Base-by-base conservation (phyloP, 208 protist species). In the Polymyxa betae region DNA sequence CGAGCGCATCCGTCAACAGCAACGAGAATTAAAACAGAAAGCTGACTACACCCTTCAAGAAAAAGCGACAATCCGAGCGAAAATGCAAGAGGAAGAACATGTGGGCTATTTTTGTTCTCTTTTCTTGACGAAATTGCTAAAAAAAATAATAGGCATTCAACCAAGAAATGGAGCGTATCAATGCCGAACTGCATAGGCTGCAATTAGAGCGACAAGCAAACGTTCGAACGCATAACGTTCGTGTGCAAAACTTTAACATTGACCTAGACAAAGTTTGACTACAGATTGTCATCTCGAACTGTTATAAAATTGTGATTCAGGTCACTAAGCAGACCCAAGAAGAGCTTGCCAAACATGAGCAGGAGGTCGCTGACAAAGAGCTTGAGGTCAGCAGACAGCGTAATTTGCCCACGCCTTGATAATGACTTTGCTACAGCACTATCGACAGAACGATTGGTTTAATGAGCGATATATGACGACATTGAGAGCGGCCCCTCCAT, bases 381-480 rank as follows among this genome's bases (percentile, higher is more conserved):
- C 35, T 82, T 43, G 16, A 40, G 72, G 72, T 82, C 5, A 35
- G n/a, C 72, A 82, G n/a, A 20, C 16, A 35, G 12, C 72, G 72
- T 82, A 20, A 5, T 43, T 82, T 5, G 35, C n/a, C 5, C n/a
- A n/a, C 16, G 16, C 5, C 5, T 82, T 60, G 24, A 60, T 60
- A 5, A 24, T 60, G 5, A 60, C 24, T 60, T 60, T 60, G 5
- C 5, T 43, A 12, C 72, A 82, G 72, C 40, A 82, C n/a, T 38
- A 82, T 43, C 72, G 16, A 43, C 16, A 43, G 12, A 82, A n/a
- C 72, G 72, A 35, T 43, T 82, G 72, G 72, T n/a, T 82, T 5
- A 82, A 82, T 43, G 72, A 82, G n/a, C 72, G 72, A 35, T 82
- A 82, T 43, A n/a, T 38, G 72, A 82, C 72, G 72, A 82, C 72